A percentile compares a stretch with the other conserved stretches of the same genome.
phyloP scores from a whole-genome alignment of 495 filamentous ascomycete genomes.

The Massariosphaeria phaeospora region DNA sequence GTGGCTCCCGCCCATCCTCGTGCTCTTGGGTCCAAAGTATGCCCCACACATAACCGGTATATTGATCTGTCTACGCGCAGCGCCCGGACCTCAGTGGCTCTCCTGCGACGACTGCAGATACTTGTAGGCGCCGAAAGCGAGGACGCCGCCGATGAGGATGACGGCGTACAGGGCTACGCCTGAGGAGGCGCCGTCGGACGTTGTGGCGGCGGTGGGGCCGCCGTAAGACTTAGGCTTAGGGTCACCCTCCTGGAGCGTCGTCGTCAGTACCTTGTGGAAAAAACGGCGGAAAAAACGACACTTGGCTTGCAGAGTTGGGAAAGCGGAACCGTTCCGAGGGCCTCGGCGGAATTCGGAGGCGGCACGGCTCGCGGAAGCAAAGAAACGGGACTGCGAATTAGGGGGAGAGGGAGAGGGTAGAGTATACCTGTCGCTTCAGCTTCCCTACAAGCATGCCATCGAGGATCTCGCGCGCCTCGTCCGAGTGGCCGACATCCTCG shows the following conservation, averaged over 20 bases:
- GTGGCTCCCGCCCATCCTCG: too few relatives aligned
- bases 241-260: conserved; percentile 67
- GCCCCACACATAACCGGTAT: conserved; percentile 5
- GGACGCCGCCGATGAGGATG: conserved; percentile 67
- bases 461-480: conserved; percentile 95
- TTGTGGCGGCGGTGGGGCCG: conserved; percentile 47
- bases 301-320: too few relatives aligned
- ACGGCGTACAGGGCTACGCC: conserved; percentile 81
- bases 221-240: conserved; percentile 61
- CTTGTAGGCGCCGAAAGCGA: conserved; percentile 81
- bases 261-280: neutral
- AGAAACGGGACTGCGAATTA: conserved; percentile 7
- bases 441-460: conserved; percentile 69
- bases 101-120: conserved; percentile 62
- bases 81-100: conserved; percentile 6
- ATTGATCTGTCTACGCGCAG: neutral
- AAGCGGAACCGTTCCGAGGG: conserved; percentile 12
- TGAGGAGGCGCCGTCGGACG: conserved; percentile 49
- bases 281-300: neutral
- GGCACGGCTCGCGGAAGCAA: conserved; percentile 3
- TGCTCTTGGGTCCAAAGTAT: too few relatives aligned
- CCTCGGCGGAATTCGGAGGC: conserved; percentile 11
- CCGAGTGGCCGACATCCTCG: conserved; percentile 98
- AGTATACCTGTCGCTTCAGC: conserved; percentile 78
- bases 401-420: conserved; percentile 14